These are phyloP conservation scores for Cryphonectria naterciae DNA, from an alignment of 2,329 filamentous ascomycete species.

Conservation along the genomic window DNA sequence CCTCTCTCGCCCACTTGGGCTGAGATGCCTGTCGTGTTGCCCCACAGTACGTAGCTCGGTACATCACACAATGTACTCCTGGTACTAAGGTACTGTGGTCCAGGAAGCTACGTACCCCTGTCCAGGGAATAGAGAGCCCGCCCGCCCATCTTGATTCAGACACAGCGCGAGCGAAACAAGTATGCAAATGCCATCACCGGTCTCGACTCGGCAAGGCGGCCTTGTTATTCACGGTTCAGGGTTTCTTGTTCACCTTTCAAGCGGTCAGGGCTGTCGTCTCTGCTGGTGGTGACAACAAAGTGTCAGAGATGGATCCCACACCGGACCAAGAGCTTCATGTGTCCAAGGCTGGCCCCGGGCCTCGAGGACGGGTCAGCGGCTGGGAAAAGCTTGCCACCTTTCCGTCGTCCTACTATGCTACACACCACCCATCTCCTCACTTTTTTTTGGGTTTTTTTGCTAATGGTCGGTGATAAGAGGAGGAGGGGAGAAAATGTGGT, in stretches of 20 bases:
- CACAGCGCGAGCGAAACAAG: neutral
- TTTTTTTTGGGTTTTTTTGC: neutral
- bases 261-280: neutral
- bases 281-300: neutral
- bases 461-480: constrained; percentile 2
- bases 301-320: neutral
- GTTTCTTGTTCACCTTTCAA: neutral
- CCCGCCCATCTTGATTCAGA: constrained; percentile 2
- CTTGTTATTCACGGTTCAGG: neutral
- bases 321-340: constrained; percentile 5
- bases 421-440: constrained; percentile 22
- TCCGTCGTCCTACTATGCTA: constrained; percentile 12
- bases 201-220: constrained; percentile 16
- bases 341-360: constrained; percentile 6
- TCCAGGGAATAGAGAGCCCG: neutral
- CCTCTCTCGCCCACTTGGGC: constrained; percentile 28
- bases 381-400: constrained; percentile 25
- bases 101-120: constrained; percentile 10
- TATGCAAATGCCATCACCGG: constrained; percentile 17
- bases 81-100: constrained; percentile 14
- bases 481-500: neutral
- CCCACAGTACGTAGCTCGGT: constrained; percentile 7
- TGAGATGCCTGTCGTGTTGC: constrained; percentile 21
- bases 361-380: constrained; percentile 8
- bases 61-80: constrained; percentile 7